These are phyloP conservation scores for Kurtzmaniella quercitrusa DNA, from an alignment of 1,139 yeast genomes.

Conservation along the genomic window DNA sequence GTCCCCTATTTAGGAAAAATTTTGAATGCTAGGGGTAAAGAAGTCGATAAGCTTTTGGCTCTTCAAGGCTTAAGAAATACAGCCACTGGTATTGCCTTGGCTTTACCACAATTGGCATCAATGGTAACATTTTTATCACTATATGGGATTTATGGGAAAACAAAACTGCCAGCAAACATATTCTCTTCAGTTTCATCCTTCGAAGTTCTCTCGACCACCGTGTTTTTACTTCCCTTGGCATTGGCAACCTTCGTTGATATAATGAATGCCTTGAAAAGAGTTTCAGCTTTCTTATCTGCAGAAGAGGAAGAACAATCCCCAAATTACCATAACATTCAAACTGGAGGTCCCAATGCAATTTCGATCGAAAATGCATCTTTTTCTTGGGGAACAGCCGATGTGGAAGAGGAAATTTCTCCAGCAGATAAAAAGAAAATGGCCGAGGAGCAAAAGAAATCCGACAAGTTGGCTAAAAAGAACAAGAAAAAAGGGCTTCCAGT, in stretches of 20 bases:
- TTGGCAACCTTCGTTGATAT: conserved; percentile 13
- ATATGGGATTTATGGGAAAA: conserved; percentile 9
- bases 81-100: conserved; percentile 10
- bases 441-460: conserved; percentile 13
- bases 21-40: conserved; percentile 8
- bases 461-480: conserved; percentile 9
- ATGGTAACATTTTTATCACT: conserved; percentile 13
- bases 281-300: conserved; percentile 4
- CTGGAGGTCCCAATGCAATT: conserved; percentile 11
- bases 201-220: conserved; percentile 10
- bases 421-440: conserved; percentile 3
- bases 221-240: conserved; percentile 13
- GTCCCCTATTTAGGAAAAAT: conserved; percentile 13
- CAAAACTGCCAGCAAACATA: conserved; percentile 13
- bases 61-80: conserved; percentile 12
- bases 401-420: conserved; percentile 8
- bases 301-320: conserved; percentile 3
- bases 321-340: conserved; percentile 1
- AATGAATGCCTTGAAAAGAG: conserved; percentile 11
- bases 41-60: conserved; percentile 10
- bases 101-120: conserved; percentile 11
- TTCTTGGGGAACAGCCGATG: conserved; percentile 17
- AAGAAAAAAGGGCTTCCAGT: conserved; percentile 6
- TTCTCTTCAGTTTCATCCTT: conserved; percentile 16
- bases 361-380: conserved; percentile 19